Evolutionary conservation across 257 asterid species (phyloP), one percentile per base, ranked within the genome.

Genomic region (Capsicum rhomboideum): DNA sequence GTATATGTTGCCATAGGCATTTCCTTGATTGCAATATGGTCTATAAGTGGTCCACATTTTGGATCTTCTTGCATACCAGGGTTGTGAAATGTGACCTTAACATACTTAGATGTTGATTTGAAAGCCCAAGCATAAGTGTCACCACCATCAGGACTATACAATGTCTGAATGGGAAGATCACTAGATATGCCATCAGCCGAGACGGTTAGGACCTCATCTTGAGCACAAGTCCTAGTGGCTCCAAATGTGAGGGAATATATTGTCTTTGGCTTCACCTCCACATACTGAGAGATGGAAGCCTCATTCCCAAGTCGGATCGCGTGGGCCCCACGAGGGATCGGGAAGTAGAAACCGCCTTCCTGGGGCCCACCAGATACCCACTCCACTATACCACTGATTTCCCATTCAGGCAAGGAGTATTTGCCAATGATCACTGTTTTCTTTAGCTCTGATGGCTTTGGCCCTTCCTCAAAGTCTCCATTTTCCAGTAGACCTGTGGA

Each of bases 91-190:
- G 92, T 92, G 52, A 93, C 88, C 91, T 85, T 90, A 69, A 93
- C 93, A 75, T 83, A 49, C n/a, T 85, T 84, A 10, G 95, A 87
- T 2, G 23, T 79, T 4, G 98, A 92, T 90, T 61, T 87, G 78
- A 94, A 92, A 72, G 95, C 89, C 97, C 97, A 94, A 0, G 92
- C 98, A 12, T 94, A 94, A 0, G 97, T 93, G 16, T 94, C 98
- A 37, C 97, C 97, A 34, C 98, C 98, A 28, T 93, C 89, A 6
- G 81, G 85, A 78, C 97, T 91, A 80, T 93, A 93, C 85, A 94
- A 28, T 28, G 98, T 93, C 31, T 94, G 98, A 55, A 94, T 90
- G 0, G 94, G 95, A 53, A 93, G 97, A 53, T 90, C 85, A 85
- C 94, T 90, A 0, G 84, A 86, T 86, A 86, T 64, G 12, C 94